A percentile compares a stretch with the other conserved stretches of the same genome.
These are phyloP conservation scores for Ambrosia hybrid DNA, from an alignment of 140 eudicot genomes.

Conservation along the genomic window DNA sequence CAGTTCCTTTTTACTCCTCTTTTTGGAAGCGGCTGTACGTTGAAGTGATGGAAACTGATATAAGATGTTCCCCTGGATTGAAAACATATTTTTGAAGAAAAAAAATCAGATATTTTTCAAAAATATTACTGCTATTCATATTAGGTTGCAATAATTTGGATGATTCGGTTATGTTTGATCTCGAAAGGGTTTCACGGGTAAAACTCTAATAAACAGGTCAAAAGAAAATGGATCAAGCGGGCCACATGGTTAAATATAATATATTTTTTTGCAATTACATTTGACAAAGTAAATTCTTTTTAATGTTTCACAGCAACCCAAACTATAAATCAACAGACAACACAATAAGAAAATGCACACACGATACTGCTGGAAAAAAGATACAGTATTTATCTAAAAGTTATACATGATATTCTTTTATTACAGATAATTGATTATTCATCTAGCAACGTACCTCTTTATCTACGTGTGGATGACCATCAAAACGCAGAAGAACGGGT, in stretches of 20 bases:
- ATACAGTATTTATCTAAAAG: neutral
- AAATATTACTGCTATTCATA: neutral
- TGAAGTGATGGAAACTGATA: slow-evolving; percentile 91
- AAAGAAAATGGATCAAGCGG: no score
- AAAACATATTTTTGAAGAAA: slow-evolving; percentile 10
- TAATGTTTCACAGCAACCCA: neutral
- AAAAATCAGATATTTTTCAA: neutral
- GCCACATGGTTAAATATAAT: neutral
- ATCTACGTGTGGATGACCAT: slow-evolving; percentile 95
- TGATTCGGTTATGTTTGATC: neutral
- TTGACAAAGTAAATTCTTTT: neutral
- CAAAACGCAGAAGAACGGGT: slow-evolving; percentile 85
- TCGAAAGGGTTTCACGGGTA: neutral
- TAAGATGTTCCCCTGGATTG: slow-evolving; percentile 76
- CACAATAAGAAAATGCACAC: neutral
- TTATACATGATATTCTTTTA: slow-evolving; percentile 15
- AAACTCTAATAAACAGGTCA: neutral
- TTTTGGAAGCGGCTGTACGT: slow-evolving; percentile 66
- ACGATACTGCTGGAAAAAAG: neutral
- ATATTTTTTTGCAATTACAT: neutral
- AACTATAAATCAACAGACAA: neutral
- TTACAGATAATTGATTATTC: slow-evolving; percentile 7
- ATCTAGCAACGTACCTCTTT: slow-evolving; percentile 64
- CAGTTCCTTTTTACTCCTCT: slow-evolving; percentile 55
- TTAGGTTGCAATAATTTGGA: neutral